These are phyloP conservation scores for Saksenaea vasiformis DNA, from an alignment of 371 early-diverging fungal genomes.

Conservation along the genomic window DNA sequence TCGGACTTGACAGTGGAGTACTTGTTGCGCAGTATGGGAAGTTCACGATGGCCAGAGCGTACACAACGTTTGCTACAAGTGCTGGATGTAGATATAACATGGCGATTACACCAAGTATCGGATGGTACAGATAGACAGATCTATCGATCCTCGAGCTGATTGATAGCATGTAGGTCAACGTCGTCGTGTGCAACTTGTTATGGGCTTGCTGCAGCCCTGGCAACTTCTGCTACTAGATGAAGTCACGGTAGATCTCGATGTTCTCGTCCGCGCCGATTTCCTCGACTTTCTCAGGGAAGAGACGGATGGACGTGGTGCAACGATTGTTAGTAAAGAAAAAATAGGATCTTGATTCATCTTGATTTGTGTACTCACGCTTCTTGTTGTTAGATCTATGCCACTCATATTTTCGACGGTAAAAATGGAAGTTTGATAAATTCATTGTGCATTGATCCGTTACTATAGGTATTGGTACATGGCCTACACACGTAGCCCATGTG, in stretches of 20 bases:
- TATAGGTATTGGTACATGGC: slow-evolving; percentile 58
- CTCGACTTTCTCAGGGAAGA: slow-evolving; percentile 65
- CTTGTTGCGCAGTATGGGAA: slow-evolving; percentile 71
- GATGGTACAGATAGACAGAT: slow-evolving; percentile 51
- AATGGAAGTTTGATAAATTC: not conserved
- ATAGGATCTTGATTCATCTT: not conserved
- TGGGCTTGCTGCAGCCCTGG: slow-evolving; percentile 78
- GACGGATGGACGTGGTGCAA: slow-evolving; percentile 64
- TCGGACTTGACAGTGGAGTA: slow-evolving; percentile 70
- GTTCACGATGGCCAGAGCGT: slow-evolving; percentile 65
- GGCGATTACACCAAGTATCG: slow-evolving; percentile 76
- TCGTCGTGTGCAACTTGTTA: slow-evolving; percentile 73
- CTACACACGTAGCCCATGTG: slow-evolving; percentile 77
- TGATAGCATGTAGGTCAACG: slow-evolving; percentile 37
- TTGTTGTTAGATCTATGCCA: slow-evolving; percentile 58
- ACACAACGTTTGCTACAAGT: slow-evolving; percentile 62
- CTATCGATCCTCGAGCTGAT: not conserved
- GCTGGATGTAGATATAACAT: slow-evolving; percentile 70
- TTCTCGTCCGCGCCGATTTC: slow-evolving; percentile 71
- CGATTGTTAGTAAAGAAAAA: slow-evolving; percentile 49
- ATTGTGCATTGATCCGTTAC: not conserved
- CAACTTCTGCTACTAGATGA: slow-evolving; percentile 75
- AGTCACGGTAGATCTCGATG: slow-evolving; percentile 85
- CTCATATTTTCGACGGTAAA: slow-evolving; percentile 70
- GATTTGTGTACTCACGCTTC: not conserved